A percentile compares a stretch with the other conserved stretches of the same genome.
phyloP scores from a whole-genome alignment of 345 rosid genomes.

The Cardamine resedifolia region DNA sequence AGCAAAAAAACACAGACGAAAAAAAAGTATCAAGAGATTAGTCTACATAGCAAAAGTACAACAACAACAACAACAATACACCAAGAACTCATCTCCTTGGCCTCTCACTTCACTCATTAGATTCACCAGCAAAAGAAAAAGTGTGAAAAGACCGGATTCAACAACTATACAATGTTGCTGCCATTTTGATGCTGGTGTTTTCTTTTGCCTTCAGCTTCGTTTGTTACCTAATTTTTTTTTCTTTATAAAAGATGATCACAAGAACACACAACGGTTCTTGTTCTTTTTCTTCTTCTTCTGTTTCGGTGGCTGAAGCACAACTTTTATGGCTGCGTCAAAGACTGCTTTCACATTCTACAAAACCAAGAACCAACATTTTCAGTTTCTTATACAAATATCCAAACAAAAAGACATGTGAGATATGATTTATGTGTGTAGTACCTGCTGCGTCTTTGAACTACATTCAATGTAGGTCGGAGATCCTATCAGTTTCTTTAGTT shows the following conservation, averaged over 20 bases:
- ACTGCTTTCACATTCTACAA: slow-evolving; percentile 86
- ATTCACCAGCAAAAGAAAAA: slow-evolving; percentile 24
- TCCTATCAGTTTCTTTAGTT: slow-evolving; percentile 81
- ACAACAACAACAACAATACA: slow-evolving; percentile 25
- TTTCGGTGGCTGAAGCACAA: slow-evolving; percentile 90
- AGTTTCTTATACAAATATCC: not conserved
- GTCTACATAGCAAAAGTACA: slow-evolving; percentile 30
- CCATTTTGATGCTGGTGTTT: slow-evolving; percentile 12
- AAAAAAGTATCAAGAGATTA: slow-evolving; percentile 28
- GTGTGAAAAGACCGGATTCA: slow-evolving; percentile 17
- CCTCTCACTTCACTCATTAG: slow-evolving; percentile 29
- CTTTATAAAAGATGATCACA: slow-evolving; percentile 31
- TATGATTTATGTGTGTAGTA: slow-evolving; percentile 10
- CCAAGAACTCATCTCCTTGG: slow-evolving; percentile 29
- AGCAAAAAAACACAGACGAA: not conserved
- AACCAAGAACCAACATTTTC: slow-evolving; percentile 1
- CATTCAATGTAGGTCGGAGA: slow-evolving; percentile 88
- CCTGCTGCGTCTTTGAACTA: slow-evolving; percentile 97
- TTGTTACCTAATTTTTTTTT: slow-evolving; percentile 25
- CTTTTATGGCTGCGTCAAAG: slow-evolving; percentile 82
- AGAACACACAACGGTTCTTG: slow-evolving; percentile 36
- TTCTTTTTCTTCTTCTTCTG: slow-evolving; percentile 79
- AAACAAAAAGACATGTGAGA: not conserved
- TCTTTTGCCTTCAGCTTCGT: slow-evolving; percentile 9
- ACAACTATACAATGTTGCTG: slow-evolving; percentile 33